phyloP scores from a whole-genome alignment of 2,329 filamentous ascomycete genomes.

The Ascochyta fabae region DNA sequence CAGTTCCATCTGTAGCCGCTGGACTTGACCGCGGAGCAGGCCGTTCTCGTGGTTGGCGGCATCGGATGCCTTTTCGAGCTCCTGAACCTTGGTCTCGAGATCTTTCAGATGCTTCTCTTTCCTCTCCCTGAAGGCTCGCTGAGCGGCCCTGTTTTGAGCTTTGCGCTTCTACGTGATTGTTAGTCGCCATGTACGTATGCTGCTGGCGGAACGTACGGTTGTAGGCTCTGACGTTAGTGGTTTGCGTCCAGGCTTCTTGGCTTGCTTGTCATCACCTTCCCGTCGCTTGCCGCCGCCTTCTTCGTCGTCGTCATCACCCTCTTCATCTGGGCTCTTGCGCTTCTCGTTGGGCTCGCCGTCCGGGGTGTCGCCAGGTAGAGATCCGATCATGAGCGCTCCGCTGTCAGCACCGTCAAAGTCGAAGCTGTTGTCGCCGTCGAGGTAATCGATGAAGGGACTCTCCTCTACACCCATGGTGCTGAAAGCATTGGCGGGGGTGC shows the following conservation, averaged over 20 bases:
- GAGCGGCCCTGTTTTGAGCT: slow-evolving; percentile 71
- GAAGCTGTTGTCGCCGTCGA: slow-evolving; percentile 76
- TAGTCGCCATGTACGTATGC: slow-evolving; percentile 23
- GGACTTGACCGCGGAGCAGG: slow-evolving; percentile 82
- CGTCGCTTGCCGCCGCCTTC: slow-evolving; percentile 77
- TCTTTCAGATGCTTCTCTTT: slow-evolving; percentile 71
- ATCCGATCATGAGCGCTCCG: slow-evolving; percentile 73
- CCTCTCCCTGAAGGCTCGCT: slow-evolving; percentile 66
- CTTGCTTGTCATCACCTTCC: slow-evolving; percentile 81
- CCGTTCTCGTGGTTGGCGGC: slow-evolving; percentile 85
- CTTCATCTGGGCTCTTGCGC: slow-evolving; percentile 74
- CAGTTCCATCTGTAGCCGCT: slow-evolving; percentile 83
- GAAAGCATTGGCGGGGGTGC: slow-evolving; percentile 51
- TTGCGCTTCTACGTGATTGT: slow-evolving; percentile 77
- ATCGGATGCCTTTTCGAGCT: slow-evolving; percentile 80
- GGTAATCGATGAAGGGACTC: slow-evolving; percentile 84
- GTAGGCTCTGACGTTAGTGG: slow-evolving; percentile 94
- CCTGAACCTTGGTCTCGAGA: slow-evolving; percentile 71
- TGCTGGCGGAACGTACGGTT: slow-evolving; percentile 70
- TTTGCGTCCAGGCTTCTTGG: slow-evolving; percentile 97
- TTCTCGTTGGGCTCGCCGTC: slow-evolving; percentile 63
- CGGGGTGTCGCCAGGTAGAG: slow-evolving; percentile 67
- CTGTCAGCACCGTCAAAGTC: slow-evolving; percentile 71
- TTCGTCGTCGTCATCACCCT: slow-evolving; percentile 63
- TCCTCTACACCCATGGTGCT: slow-evolving; percentile 63